Evolutionary conservation across 176 grass and related monocot species (phyloP).

Genomic region (Triticum dicoccoides): DNA sequence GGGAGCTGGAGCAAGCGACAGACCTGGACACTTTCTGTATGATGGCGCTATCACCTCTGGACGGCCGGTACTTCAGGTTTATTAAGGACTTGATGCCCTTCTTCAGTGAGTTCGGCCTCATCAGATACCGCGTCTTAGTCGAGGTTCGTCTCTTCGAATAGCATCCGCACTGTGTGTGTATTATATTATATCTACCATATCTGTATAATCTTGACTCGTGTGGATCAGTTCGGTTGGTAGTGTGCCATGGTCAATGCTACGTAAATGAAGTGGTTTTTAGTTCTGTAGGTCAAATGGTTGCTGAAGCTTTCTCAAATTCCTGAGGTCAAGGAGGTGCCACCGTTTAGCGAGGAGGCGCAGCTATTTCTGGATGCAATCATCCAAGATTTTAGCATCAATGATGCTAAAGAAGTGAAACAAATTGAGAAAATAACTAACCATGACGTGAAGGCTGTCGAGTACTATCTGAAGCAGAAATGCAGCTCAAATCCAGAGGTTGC

Average conservation of each 20-base stretch:
- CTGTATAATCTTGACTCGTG: neutral
- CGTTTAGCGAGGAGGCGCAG: slow-evolving; percentile 63
- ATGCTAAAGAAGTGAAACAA: slow-evolving; percentile 77
- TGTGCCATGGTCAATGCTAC: neutral
- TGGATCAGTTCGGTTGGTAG: neutral
- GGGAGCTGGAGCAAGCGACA: slow-evolving; percentile 25
- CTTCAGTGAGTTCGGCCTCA: slow-evolving; percentile 97
- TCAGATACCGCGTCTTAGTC: slow-evolving; percentile 73
- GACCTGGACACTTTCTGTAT: slow-evolving; percentile 44
- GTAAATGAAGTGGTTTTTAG: slow-evolving; percentile 3
- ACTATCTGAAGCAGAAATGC: slow-evolving; percentile 93
- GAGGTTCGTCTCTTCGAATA: slow-evolving; percentile 48
- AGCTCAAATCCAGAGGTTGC: slow-evolving; percentile 67
- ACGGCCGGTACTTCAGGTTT: slow-evolving; percentile 63
- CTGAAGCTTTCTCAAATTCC: slow-evolving; percentile 86
- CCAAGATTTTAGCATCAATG: slow-evolving; percentile 55
- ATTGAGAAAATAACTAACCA: slow-evolving; percentile 94
- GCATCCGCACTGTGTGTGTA: neutral
- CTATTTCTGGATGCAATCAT: slow-evolving; percentile 71
- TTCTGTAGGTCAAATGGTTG: slow-evolving; percentile 75
- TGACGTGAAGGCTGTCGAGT: slow-evolving; percentile 93
- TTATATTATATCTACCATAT: neutral
- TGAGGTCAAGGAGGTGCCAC: slow-evolving; percentile 77
- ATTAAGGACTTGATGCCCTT: slow-evolving; percentile 60
- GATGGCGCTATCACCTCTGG: slow-evolving; percentile 83